These are phyloP conservation scores for Kwoniella dejecticola DNA, from an alignment of 768 basidiomycete species.

Conservation along the genomic window DNA sequence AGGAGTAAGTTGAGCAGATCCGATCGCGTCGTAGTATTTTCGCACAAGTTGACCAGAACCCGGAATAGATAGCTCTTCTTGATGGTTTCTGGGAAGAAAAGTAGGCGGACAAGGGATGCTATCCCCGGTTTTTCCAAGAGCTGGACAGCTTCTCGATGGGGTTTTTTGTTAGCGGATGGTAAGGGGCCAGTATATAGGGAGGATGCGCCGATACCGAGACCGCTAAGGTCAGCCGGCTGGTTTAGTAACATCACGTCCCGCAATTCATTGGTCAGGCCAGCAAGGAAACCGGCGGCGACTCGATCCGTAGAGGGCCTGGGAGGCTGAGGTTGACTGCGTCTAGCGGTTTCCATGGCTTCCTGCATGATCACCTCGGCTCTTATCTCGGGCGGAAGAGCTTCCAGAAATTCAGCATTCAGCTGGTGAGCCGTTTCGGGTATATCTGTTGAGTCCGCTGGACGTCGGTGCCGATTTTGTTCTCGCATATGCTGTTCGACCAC, in stretches of 20 bases:
- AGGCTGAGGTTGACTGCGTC: slow-evolving; percentile 49
- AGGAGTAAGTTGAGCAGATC: slow-evolving; percentile 93
- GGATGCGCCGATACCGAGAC: slow-evolving; percentile 2
- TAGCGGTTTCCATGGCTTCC: slow-evolving; percentile 78
- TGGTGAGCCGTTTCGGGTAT: slow-evolving; percentile 67
- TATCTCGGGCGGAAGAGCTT: slow-evolving; percentile 93
- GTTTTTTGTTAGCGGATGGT: slow-evolving; percentile 7
- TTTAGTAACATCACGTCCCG: slow-evolving; percentile 89
- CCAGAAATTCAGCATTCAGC: slow-evolving; percentile 92
- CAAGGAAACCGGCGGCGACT: slow-evolving; percentile 76
- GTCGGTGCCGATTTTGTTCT: slow-evolving; percentile 66
- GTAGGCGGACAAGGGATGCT: slow-evolving; percentile 81
- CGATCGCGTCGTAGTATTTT: slow-evolving; percentile 85
- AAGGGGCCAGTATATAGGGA: slow-evolving; percentile 60
- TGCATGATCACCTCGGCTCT: slow-evolving; percentile 96
- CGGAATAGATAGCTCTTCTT: slow-evolving; percentile 79
- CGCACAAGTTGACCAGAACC: slow-evolving; percentile 90
- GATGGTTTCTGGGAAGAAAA: slow-evolving; percentile 94
- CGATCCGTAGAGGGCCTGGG: slow-evolving; percentile 56
- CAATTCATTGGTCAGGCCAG: slow-evolving; percentile 82
- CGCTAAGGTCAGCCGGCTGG: slow-evolving; percentile 53
- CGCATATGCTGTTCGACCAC: slow-evolving; percentile 96
- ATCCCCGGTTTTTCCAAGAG: slow-evolving; percentile 87
- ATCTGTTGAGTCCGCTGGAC: slow-evolving; percentile 59
- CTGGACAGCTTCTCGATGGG: slow-evolving; percentile 82